Base-by-base conservation (phyloP, 2,329 filamentous ascomycete species). In the Fusarium guadeloupense region DNA sequence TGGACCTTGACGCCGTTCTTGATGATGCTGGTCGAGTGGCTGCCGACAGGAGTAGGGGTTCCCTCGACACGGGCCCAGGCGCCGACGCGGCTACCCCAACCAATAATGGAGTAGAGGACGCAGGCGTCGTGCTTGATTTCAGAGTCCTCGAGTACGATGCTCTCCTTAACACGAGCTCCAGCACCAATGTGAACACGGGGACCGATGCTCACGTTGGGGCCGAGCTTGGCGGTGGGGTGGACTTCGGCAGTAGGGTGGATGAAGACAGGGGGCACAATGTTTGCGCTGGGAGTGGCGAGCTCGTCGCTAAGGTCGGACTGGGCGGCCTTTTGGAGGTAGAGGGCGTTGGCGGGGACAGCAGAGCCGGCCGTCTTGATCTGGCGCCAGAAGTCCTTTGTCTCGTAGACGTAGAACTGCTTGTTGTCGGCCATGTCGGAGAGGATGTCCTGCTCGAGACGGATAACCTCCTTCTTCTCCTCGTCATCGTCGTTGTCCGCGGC, bases 331-430 rank as follows among this genome's bases (percentile, higher is more conserved):
- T 96, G 92, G 49, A 99, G 87, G 79, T 99, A 99, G 28, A 99
- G 85, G 13, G 95, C 95, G 73, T 98, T 98, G 62, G 95, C 95
- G 14, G 95, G 95, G 23, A 99, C 93, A 43, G 95, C 95, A 6
- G 94, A 98, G 57, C 95, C 95, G 57, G 95, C 95, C 2, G 95
- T 97, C 86, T 99, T 99, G 85, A 99, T 98, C 83, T 99, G 95
- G 70, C 95, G 92, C 95, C 95, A 99, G 78, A 99, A 99, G 77
- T 98, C 95, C 81, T 96, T 96, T 66, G 94, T 98, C 82, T 99
- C 95, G 76, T 97, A 91, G 26, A 98, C 95, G 78, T 93, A 98
- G 83, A 99, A 99, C 77, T 95, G 92, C 80, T 96, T 95, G 85
- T 87, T 97, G 78, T 98, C 95, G 59, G 95, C 94, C 72, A 98